phyloP scores from a whole-genome alignment of 805 yeast species.

The Candida peoriensis region DNA sequence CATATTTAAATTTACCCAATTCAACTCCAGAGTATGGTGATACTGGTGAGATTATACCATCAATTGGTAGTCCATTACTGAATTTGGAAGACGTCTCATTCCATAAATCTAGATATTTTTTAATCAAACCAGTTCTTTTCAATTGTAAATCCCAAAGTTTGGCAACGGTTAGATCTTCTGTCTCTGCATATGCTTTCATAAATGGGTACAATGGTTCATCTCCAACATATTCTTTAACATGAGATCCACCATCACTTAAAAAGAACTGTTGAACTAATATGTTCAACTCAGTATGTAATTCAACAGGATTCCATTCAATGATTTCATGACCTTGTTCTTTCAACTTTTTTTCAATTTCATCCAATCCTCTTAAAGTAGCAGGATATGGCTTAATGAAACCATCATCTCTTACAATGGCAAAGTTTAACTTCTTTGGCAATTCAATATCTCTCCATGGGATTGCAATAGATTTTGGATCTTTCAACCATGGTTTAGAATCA shows the following conservation, averaged over 20 bases:
- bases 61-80: constrained; percentile 37
- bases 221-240: constrained; percentile 32
- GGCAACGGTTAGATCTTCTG: constrained; percentile 31
- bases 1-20: constrained; percentile 18
- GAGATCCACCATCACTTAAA: constrained; percentile 34
- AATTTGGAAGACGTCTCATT: constrained; percentile 30
- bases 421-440: constrained; percentile 32
- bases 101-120: constrained; percentile 40
- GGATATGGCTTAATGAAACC: constrained; percentile 43
- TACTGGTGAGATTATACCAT: constrained; percentile 41
- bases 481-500: constrained; percentile 35
- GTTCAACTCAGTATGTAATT: constrained; percentile 30
- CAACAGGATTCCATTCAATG: constrained; percentile 40
- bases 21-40: constrained; percentile 32
- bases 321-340: constrained; percentile 45
- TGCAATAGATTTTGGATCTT: constrained; percentile 36
- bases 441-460: constrained; percentile 37
- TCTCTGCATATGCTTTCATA: constrained; percentile 34
- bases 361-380: constrained; percentile 42
- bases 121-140: constrained; percentile 33
- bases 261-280: constrained; percentile 32
- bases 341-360: constrained; percentile 26
- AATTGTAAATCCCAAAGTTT: constrained; percentile 40
- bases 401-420: constrained; percentile 40
- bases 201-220: constrained; percentile 44